Percentiles rank a stretch among this genome's conserved stretches.
Evolutionary conservation across 129 eudicot species (phyloP).

Genomic region (Centrapalus pauciflorus): DNA sequence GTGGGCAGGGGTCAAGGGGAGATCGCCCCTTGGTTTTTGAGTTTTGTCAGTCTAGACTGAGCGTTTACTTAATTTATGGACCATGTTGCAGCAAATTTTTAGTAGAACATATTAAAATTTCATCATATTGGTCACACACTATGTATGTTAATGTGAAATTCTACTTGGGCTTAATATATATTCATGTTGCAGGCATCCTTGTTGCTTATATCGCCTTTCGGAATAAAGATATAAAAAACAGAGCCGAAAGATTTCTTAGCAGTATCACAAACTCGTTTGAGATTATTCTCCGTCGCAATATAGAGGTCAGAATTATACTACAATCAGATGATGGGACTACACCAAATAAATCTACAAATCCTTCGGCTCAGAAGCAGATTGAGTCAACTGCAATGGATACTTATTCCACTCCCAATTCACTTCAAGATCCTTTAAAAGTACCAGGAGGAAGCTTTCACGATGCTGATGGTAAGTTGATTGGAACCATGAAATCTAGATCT

Average conservation of each 20-base stretch:
- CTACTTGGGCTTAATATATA: no score
- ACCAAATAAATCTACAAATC: conserved; percentile 14
- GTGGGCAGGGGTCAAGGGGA: no score
- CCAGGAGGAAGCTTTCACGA: conserved; percentile 40
- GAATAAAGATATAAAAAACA: conserved; percentile 54
- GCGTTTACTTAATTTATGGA: no score
- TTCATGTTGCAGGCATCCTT: conserved; percentile 53
- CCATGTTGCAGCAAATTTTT: no score
- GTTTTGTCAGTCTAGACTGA: no score
- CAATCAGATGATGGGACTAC: conserved; percentile 38
- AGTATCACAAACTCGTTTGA: conserved; percentile 93
- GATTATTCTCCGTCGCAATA: conserved; percentile 56
- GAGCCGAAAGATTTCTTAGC: conserved; percentile 89
- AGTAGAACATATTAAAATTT: no score
- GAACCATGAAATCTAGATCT: neutral
- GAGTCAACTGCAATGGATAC: conserved; percentile 2
- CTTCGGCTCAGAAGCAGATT: conserved; percentile 28
- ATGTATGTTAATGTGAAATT: no score
- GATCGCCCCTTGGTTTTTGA: no score
- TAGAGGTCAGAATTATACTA: conserved; percentile 62
- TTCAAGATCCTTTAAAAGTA: conserved; percentile 24
- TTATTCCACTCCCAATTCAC: no score
- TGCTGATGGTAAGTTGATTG: conserved; percentile 17
- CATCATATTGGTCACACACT: no score
- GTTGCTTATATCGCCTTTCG: conserved; percentile 76